phyloP scores from a whole-genome alignment of 2,329 filamentous ascomycete genomes.

The Trichoderma afroharzianum region DNA sequence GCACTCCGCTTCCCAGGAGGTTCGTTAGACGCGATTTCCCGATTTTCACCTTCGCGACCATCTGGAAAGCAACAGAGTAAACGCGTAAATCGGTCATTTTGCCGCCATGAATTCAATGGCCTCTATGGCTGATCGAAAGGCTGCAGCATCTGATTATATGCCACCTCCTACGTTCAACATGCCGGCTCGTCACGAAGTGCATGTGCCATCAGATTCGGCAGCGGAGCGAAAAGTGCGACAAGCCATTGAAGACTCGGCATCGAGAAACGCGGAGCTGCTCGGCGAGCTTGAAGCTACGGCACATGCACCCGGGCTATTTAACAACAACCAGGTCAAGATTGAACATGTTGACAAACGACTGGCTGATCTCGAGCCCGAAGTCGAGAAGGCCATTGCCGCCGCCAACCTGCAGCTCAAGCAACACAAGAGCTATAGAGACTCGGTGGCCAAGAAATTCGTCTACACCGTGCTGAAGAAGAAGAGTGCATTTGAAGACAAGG shows the following conservation, averaged over 20 bases:
- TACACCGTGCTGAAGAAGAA: conserved; percentile 16
- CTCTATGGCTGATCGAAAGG: not conserved
- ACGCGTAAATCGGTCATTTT: not conserved
- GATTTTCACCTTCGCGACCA: not conserved
- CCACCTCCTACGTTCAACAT: not conserved
- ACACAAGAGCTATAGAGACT: conserved; percentile 15
- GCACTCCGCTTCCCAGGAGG: not conserved
- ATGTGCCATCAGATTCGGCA: not conserved
- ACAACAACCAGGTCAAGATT: conserved; percentile 11
- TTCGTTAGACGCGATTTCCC: not conserved
- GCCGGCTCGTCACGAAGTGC: not conserved
- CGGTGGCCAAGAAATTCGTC: conserved; percentile 9
- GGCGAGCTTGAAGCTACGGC: conserved; percentile 9
- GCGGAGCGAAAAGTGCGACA: conserved; percentile 15
- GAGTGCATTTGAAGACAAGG: conserved; percentile 6
- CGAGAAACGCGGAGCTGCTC: conserved; percentile 12
- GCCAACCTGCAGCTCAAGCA: conserved; percentile 10
- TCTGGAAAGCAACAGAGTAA: not conserved
- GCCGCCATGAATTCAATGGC: not conserved
- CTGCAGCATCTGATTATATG: not conserved
- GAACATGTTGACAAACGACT: conserved; percentile 14
- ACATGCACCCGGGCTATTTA: not conserved
- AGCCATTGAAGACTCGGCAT: conserved; percentile 28
- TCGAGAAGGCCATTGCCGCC: conserved; percentile 1
- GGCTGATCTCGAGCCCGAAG: conserved; percentile 10